These are phyloP conservation scores for Mycosarcoma mackinlayi DNA, from an alignment of 1,284 basidiomycete species.

Conservation along the genomic window DNA sequence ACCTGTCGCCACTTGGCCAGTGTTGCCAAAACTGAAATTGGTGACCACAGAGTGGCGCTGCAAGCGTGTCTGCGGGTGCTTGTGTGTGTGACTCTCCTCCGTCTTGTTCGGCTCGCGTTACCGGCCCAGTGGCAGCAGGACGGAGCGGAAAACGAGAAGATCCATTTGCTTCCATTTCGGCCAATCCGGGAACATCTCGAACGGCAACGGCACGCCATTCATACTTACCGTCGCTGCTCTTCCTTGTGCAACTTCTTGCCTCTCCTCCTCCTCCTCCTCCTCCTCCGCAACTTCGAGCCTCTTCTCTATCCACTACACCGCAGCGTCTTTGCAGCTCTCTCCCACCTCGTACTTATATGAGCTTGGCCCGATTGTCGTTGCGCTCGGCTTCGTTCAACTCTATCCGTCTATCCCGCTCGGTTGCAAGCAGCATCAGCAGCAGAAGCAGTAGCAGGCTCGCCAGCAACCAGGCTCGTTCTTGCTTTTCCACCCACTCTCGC, in stretches of 20 bases:
- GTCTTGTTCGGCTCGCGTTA: not conserved
- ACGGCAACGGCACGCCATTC: constrained; percentile 15
- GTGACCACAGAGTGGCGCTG: not conserved
- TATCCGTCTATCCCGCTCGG: constrained; percentile 1
- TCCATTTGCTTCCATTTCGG: constrained; percentile 32
- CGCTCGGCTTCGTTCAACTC: constrained; percentile 30
- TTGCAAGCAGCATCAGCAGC: constrained; percentile 8
- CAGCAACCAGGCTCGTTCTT: constrained; percentile 6
- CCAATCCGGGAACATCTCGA: not conserved
- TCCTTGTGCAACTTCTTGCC: not conserved
- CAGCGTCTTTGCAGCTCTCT: not conserved
- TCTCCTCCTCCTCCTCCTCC: not conserved
- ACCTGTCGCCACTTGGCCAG: not conserved
- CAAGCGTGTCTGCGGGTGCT: too few relatives aligned
- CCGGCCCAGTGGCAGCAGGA: not conserved
- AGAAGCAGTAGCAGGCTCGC: constrained; percentile 1
- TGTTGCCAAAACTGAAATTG: too few relatives aligned
- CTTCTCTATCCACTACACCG: not conserved
- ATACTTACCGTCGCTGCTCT: not conserved
- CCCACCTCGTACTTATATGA: constrained; percentile 28
- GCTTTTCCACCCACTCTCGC: constrained; percentile 38
- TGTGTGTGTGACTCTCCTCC: not conserved
- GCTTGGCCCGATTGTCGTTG: constrained; percentile 38
- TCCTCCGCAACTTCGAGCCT: too few relatives aligned
- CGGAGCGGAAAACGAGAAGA: constrained; percentile 15